A percentile compares a stretch with the other conserved stretches of the same genome.
phyloP scores from a whole-genome alignment of 495 filamentous ascomycete genomes.

The Talaromyces wortmannii region DNA sequence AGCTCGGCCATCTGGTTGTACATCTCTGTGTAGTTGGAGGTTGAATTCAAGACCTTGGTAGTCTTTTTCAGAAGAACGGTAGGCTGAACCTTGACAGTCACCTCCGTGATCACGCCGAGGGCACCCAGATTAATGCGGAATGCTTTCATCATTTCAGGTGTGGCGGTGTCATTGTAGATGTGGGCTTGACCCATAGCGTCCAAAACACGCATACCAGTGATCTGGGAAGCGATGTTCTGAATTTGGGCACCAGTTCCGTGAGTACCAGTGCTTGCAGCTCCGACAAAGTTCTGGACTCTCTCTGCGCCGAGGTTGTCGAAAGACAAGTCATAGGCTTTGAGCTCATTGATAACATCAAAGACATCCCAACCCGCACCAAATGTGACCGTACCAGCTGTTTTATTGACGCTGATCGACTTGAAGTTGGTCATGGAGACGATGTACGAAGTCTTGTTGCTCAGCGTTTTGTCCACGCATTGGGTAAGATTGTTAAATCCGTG shows the following conservation, averaged over 20 bases:
- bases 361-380: constrained; percentile 13
- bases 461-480: constrained; percentile 8
- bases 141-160: constrained; percentile 12
- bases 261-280: constrained; percentile 13
- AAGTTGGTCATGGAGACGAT: constrained; percentile 12
- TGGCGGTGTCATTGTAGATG: constrained; percentile 4
- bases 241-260: constrained; percentile 10
- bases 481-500: constrained; percentile 14
- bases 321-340: constrained; percentile 5
- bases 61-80: constrained; percentile 10
- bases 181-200: constrained; percentile 9
- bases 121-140: constrained; percentile 14
- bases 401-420: constrained; percentile 8
- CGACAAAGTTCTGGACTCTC: constrained; percentile 14
- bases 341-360: constrained; percentile 7
- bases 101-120: constrained; percentile 13
- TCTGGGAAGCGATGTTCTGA: constrained; percentile 10
- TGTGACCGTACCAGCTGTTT: constrained; percentile 7
- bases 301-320: constrained; percentile 11
- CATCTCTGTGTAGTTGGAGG: constrained; percentile 8
- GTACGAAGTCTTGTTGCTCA: constrained; percentile 7
- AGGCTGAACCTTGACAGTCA: constrained; percentile 12
- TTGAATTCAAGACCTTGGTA: constrained; percentile 9
- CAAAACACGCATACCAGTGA: constrained; percentile 11
- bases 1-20: constrained; percentile 10